Conservation (phyloP, 345 rosid genomes). For the Eutrema japonicum region DNA sequence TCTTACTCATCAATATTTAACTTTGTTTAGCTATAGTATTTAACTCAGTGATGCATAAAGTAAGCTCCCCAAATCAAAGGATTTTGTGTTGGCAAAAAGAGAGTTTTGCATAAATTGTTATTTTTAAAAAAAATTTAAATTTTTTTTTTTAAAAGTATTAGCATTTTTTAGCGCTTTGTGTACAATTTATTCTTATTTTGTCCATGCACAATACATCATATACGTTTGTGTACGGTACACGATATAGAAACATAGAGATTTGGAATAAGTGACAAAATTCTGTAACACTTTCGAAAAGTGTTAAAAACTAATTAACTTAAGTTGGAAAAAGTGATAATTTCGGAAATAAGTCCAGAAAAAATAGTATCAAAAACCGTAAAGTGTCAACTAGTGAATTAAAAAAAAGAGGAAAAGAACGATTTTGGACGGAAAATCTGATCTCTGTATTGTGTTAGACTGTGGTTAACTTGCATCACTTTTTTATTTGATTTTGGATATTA, state of each 20-base stretch:
- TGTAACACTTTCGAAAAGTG: too few relatives aligned
- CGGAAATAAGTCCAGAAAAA: not conserved
- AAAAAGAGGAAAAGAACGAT: not conserved
- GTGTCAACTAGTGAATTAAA: not conserved
- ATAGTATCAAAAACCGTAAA: not conserved
- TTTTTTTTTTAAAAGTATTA: too few relatives aligned
- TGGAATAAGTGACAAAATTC: too few relatives aligned
- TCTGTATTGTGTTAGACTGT: not conserved
- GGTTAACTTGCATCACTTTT: conserved; percentile 19
- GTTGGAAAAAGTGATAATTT: too few relatives aligned
- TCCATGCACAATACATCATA: too few relatives aligned
- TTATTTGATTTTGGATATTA: not conserved
- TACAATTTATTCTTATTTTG: too few relatives aligned
- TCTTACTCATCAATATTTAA: not conserved
- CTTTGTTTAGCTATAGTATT: not conserved
- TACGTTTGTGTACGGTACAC: too few relatives aligned
- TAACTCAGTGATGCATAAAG: not conserved
- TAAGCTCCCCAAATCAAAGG: conserved; percentile 17
- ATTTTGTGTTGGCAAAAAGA: conserved; percentile 2
- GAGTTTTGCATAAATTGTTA: too few relatives aligned
- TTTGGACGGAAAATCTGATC: conserved; percentile 27
- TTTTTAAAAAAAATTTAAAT: too few relatives aligned
- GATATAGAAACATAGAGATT: too few relatives aligned
- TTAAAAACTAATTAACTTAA: too few relatives aligned
- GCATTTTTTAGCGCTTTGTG: too few relatives aligned